Percentiles rank a stretch among this genome's conserved stretches.
These are phyloP conservation scores for Scorias spongiosa DNA, from an alignment of 2,329 filamentous ascomycete species.

Conservation along the genomic window DNA sequence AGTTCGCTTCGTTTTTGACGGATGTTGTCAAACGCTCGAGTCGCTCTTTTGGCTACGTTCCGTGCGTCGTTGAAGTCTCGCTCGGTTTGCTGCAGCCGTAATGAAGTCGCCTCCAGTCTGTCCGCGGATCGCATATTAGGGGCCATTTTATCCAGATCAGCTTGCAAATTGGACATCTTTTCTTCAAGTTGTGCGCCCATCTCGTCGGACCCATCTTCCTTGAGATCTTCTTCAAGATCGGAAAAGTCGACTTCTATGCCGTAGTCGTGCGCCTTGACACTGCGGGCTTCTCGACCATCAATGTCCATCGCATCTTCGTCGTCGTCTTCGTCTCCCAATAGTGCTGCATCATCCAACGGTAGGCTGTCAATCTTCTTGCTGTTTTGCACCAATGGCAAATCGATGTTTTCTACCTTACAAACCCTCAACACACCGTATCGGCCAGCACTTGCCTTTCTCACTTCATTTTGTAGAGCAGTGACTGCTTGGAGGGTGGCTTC, in stretches of 20 bases:
- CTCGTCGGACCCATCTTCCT: constrained; percentile 55
- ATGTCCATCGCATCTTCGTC: constrained; percentile 88
- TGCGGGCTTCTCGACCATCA: constrained; percentile 50
- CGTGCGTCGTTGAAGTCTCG: constrained; percentile 81
- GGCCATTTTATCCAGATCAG: constrained; percentile 82
- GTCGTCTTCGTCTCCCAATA: constrained; percentile 42
- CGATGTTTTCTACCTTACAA: constrained; percentile 87
- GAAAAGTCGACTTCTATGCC: constrained; percentile 84
- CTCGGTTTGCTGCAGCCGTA: constrained; percentile 67
- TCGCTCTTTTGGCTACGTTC: constrained; percentile 54
- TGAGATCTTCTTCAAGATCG: constrained; percentile 65
- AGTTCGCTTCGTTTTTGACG: constrained; percentile 73
- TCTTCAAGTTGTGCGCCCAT: constrained; percentile 65
- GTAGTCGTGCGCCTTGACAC: constrained; percentile 53
- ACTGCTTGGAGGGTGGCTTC: constrained; percentile 63
- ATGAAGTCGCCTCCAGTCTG: constrained; percentile 71
- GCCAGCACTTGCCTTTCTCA: constrained; percentile 69
- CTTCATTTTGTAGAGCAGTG: constrained; percentile 62
- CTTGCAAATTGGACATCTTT: constrained; percentile 56
- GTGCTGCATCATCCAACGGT: constrained; percentile 63
- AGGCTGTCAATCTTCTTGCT: constrained; percentile 63
- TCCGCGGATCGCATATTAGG: constrained; percentile 95
- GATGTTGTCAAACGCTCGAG: constrained; percentile 68
- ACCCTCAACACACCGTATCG: constrained; percentile 74
- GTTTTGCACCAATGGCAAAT: constrained; percentile 59